These are phyloP conservation scores for Dacryopinax primogenitus DNA, from an alignment of 768 basidiomycete species.

Conservation along the genomic window DNA sequence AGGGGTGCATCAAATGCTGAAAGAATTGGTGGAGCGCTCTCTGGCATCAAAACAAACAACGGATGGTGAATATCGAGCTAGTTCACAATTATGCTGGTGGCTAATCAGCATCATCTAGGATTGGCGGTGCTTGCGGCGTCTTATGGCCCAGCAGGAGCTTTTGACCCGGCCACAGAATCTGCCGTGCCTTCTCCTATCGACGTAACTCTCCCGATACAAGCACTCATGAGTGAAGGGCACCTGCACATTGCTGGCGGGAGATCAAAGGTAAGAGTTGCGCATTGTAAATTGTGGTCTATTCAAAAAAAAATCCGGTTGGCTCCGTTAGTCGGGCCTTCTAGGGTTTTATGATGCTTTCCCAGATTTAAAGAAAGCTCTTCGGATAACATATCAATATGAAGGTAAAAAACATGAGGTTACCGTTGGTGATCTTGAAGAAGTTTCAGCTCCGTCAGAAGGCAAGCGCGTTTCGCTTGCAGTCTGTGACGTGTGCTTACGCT, in stretches of 20 bases:
- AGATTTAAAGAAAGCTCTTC: background rate
- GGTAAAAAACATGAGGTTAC: background rate
- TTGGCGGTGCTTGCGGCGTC: background rate
- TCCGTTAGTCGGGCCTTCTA: background rate
- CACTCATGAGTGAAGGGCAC: background rate
- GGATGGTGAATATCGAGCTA: background rate
- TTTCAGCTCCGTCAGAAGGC: slow-evolving; percentile 2
- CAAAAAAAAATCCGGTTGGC: no score
- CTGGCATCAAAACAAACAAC: background rate
- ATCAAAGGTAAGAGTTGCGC: background rate
- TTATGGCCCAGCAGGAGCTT: background rate
- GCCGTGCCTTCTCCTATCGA: background rate
- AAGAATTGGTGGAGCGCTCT: background rate
- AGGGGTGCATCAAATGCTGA: background rate
- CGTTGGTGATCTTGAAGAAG: background rate
- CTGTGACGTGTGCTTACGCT: background rate
- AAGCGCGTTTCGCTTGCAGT: background rate
- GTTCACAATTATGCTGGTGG: background rate
- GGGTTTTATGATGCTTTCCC: slow-evolving; percentile 3
- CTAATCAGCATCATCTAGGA: background rate
- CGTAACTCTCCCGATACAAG: background rate
- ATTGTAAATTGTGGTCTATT: no score
- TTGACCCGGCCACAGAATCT: background rate
- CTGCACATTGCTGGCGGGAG: background rate
- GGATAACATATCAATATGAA: background rate